These are phyloP conservation scores for Knoxia roxburghii DNA, from an alignment of 257 asterid genomes.

Conservation along the genomic window DNA sequence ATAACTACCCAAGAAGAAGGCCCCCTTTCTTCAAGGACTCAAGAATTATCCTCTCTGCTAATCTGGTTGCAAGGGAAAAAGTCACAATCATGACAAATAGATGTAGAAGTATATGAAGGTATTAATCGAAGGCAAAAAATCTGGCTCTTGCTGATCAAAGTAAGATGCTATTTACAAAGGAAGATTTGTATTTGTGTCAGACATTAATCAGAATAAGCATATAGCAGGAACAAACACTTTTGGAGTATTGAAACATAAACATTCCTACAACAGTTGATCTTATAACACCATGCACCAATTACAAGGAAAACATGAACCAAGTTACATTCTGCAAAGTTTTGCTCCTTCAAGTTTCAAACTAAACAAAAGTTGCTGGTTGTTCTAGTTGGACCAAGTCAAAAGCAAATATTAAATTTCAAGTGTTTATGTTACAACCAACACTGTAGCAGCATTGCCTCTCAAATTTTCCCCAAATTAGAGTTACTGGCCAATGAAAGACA, in stretches of 20 bases:
- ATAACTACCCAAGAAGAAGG: slow-evolving; percentile 68
- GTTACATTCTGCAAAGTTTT: background rate
- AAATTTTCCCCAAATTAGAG: too few species aligned
- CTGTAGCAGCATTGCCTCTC: background rate
- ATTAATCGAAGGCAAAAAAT: background rate
- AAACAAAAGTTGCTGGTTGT: background rate
- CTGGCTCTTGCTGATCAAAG: background rate
- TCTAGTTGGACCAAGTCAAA: background rate
- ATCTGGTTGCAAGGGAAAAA: slow-evolving; percentile 39
- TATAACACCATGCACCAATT: background rate
- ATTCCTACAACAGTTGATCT: background rate
- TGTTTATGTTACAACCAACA: background rate
- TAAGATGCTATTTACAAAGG: background rate
- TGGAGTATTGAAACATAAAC: background rate
- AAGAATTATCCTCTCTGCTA: slow-evolving; percentile 67
- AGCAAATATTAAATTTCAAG: background rate
- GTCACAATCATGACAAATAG: slow-evolving; percentile 11
- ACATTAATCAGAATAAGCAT: background rate
- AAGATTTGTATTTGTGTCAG: background rate
- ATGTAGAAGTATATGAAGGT: background rate
- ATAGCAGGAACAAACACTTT: background rate
- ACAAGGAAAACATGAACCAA: background rate
- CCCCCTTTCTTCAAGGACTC: slow-evolving; percentile 65
- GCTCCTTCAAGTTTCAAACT: background rate
- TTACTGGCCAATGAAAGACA: background rate